Evolutionary conservation across 1,139 yeast genomes (phyloP), one percentile per base, ranked within the genome.

Genomic region (Citeromyces hawaiiensis): DNA sequence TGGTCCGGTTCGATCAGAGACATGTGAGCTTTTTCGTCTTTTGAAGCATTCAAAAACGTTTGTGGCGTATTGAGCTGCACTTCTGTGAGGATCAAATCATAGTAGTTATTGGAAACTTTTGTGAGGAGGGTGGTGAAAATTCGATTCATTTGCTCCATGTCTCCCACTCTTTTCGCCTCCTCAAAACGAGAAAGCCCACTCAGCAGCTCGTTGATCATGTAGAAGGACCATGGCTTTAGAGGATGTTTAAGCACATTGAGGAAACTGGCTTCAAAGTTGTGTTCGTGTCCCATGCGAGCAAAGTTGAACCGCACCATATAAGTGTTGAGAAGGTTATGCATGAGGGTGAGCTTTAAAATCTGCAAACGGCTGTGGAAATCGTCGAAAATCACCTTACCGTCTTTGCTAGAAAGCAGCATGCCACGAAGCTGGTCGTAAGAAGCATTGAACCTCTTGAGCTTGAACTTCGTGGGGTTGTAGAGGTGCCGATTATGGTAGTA

Each of bases 61-160:
- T 38, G 30, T 13, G 17, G 32, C 4, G 38, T 17, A 5, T 38
- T 35, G 9, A 40, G 38, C 36, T 37, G 33, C 15, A 42, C 38
- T 21, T 42, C 44, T 11, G 41, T 31, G 30, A 36, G 38, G n/a
- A 42, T 31, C 11, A 42, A 34, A 30, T 42, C 44, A 38, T 38
- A 38, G 21, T 42, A 42, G 6, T 40, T 37, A 30, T 42, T 36
- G n/a, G 23, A 27, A 3, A 40, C 29, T 19, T 27, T 11, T 3
- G 34, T 18, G 10, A 42, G 21, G 4, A 35, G 13, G 6, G 31
- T 29, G 5, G 29, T 10, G 14, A 40, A 40, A n/a, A 21, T 40
- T 11, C 8, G 17, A n/a, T 40, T 30, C 44, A 42, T 42, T 9
- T 14, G 16, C 8, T 6, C 14, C 4, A 42, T 15, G n/a, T 40